These are phyloP conservation scores for Verticillium tricorpus DNA, from an alignment of 2,329 filamentous ascomycete genomes.

Conservation along the genomic window DNA sequence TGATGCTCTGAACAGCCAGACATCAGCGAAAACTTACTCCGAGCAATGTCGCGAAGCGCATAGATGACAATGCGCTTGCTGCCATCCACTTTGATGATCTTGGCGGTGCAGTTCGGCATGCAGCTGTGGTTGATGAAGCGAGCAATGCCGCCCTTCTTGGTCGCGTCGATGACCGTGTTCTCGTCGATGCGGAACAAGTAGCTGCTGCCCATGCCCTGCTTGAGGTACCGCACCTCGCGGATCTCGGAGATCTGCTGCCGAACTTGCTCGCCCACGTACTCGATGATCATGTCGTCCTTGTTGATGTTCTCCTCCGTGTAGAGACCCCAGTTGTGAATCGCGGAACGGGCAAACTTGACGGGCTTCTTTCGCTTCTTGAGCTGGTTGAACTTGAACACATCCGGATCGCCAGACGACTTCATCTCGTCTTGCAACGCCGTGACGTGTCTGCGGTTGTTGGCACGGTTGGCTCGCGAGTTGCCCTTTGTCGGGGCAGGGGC, in stretches of 20 bases:
- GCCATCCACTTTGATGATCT: conserved; percentile 98
- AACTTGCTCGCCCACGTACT: conserved; percentile 97
- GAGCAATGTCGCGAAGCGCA: conserved; percentile 86
- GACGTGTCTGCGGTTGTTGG: conserved; percentile 90
- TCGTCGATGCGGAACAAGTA: conserved; percentile 98
- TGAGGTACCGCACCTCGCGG: conserved; percentile 84
- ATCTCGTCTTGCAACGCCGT: conserved; percentile 96
- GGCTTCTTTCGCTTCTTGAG: conserved; percentile 99
- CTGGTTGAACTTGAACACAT: conserved; percentile 96
- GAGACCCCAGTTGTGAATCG: conserved; percentile 97
- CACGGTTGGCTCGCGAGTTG: conserved; percentile 88
- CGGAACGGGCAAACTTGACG: conserved; percentile 94
- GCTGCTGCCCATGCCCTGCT: conserved; percentile 94
- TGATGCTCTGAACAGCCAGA: neutral
- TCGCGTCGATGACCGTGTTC: conserved; percentile 94
- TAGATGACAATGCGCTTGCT: conserved; percentile 99
- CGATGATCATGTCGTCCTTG: conserved; percentile 99
- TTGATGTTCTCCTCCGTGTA: conserved; percentile 97
- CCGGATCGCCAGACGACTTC: conserved; percentile 79
- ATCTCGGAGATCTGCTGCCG: conserved; percentile 97
- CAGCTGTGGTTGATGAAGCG: conserved; percentile 99
- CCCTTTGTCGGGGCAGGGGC: conserved; percentile 81
- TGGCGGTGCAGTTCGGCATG: conserved; percentile 96
- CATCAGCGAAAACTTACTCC: conserved; percentile 62
- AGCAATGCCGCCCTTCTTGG: conserved; percentile 96